phyloP scores from a whole-genome alignment of 2,329 filamentous ascomycete species.

The Pseudogymnoascus destructans region DNA sequence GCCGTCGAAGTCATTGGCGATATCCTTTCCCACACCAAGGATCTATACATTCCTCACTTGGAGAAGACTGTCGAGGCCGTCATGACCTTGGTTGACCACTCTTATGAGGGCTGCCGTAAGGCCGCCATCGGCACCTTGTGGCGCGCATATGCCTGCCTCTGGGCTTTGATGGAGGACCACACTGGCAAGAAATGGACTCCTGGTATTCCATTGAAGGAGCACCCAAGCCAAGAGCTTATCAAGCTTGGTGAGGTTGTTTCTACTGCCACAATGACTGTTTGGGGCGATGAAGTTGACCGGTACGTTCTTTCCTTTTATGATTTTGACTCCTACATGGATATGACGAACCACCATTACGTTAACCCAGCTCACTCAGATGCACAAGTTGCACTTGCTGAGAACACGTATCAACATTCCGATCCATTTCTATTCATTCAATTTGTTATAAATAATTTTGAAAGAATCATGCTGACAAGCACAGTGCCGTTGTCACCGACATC shows the following conservation, averaged over 20 bases:
- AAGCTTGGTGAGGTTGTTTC: slow-evolving; percentile 80
- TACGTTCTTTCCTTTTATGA: slow-evolving; percentile 41
- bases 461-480: slow-evolving; percentile 37
- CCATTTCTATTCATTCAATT: slow-evolving; percentile 17
- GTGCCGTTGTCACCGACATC: slow-evolving; percentile 82
- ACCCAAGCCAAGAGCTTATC: slow-evolving; percentile 65
- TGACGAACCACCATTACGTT: slow-evolving; percentile 82
- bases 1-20: slow-evolving; percentile 91
- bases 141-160: slow-evolving; percentile 85
- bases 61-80: slow-evolving; percentile 77
- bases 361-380: slow-evolving; percentile 99
- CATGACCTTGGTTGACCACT: slow-evolving; percentile 70
- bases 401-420: slow-evolving; percentile 50
- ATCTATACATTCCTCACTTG: slow-evolving; percentile 69
- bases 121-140: slow-evolving; percentile 83
- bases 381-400: slow-evolving; percentile 74
- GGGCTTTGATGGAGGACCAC: slow-evolving; percentile 71
- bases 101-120: slow-evolving; percentile 87
- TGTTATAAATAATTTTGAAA: slow-evolving; percentile 13
- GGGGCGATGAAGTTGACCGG: slow-evolving; percentile 87
- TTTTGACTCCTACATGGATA: slow-evolving; percentile 28
- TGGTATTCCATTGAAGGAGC: slow-evolving; percentile 69
- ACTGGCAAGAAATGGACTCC: slow-evolving; percentile 74
- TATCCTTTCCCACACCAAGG: slow-evolving; percentile 74
- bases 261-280: slow-evolving; percentile 70